Base-by-base conservation (phyloP, 257 asterid genomes). In the Primulina eburnea region DNA sequence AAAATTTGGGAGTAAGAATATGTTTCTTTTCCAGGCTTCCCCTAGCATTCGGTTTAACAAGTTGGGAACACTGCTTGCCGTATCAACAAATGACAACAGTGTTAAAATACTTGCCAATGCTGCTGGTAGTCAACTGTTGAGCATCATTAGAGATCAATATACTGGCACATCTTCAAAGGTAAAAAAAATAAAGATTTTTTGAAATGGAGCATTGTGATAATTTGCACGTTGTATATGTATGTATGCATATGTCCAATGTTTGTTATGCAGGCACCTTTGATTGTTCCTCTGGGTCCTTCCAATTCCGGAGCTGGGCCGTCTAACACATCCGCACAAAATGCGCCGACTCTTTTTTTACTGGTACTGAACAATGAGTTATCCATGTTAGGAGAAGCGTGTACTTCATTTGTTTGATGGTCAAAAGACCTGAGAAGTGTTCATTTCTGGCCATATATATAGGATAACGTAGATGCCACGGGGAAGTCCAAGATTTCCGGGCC, bases 1-100 rank as follows among this genome's bases (percentile, higher is more conserved):
- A 16, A 38, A 73, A 9, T 58, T 52, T 14, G 17, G 57, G 70
- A 32, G 64, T 37, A 37, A 26, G 17, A 64, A 30, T 70, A 47
- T 38, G 30, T 62, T 75, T 62, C 14, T 75, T 67, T 74, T 73
- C 71, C 74, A 89, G 96, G 93, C 87, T 62, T 82, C 87, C 60
- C 96, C 96, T 37, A 76, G 88, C 76, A 65, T 89, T 62, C 87
- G 96, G 56, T 85, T 87, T 70, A 84, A 76, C 68, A 86, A 83
- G 80, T 87, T 84, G 21, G 95, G 95, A 73, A 58, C 70, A 18
- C 71, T 87, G n/a, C 73, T 89, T 82, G 96, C 90, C 55, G 90
- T 87, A 34, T 83, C 93, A 55, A 84, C 91, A 20, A 83, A 76
- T 71, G 89, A 83, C 8, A 83, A 81, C 79, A 88, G 96, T 62